Percentiles rank a stretch among this genome's conserved stretches.
Conservation (phyloP, 768 basidiomycete genomes). For the Boletus coccyginus region DNA sequence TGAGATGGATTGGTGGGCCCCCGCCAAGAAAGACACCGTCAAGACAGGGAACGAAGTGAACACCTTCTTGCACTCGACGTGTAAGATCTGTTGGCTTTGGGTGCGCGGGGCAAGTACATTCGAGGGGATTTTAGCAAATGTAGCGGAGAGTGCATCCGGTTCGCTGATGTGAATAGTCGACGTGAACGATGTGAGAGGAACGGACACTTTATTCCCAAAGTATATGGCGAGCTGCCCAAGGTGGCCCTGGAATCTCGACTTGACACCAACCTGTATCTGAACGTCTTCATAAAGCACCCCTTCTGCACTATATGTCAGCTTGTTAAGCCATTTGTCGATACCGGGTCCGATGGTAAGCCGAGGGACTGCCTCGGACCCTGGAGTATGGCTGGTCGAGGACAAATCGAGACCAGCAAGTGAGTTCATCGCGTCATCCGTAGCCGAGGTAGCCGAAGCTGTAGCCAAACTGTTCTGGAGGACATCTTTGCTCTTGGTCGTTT, state of each 20-base stretch:
- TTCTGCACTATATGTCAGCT: conserved; percentile 73
- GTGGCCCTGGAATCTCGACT: conserved; percentile 94
- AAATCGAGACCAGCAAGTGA: conserved; percentile 85
- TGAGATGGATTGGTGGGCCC: conserved; percentile 83
- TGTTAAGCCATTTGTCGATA: conserved; percentile 87
- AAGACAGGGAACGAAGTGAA: conserved; percentile 79
- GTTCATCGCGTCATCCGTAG: conserved; percentile 57
- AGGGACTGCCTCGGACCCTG: conserved; percentile 32
- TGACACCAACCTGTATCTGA: conserved; percentile 93
- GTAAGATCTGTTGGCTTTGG: conserved; percentile 90
- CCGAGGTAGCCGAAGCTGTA: conserved; percentile 33
- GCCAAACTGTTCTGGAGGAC: conserved; percentile 37
- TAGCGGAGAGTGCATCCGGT: conserved; percentile 71
- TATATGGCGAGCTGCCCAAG: conserved; percentile 93
- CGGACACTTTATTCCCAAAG: conserved; percentile 91
- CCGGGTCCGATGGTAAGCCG: conserved; percentile 65
- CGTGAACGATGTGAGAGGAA: conserved; percentile 88
- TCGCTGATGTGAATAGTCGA: conserved; percentile 74
- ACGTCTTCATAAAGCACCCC: conserved; percentile 95
- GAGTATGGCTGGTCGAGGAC: conserved; percentile 31
- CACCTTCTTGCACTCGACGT: conserved; percentile 90
- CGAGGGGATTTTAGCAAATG: conserved; percentile 89
- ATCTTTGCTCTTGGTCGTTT: conserved; percentile 36
- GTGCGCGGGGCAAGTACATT: conserved; percentile 76
- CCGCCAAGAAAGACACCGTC: conserved; percentile 87